Conservation (phyloP, 1,284 basidiomycete genomes). For the Phylloboletellus chloephorus region DNA sequence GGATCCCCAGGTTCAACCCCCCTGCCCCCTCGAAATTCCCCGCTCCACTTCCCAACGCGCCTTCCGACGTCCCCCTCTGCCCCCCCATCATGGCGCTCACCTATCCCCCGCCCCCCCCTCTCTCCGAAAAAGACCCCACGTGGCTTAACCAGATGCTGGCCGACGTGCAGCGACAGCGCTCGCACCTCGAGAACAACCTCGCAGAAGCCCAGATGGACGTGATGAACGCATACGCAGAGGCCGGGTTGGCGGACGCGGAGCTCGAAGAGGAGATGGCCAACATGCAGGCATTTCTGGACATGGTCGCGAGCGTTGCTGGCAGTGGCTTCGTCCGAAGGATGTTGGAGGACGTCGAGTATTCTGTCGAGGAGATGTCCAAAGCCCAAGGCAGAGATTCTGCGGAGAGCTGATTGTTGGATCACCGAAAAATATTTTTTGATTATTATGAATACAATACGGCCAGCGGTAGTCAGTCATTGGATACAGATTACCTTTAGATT, state of each 20-base stretch:
- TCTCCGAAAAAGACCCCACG: slow-evolving; percentile 19
- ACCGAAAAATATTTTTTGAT: no score
- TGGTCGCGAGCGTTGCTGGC: slow-evolving; percentile 23
- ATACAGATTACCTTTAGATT: no score
- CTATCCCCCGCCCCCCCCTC: slow-evolving; percentile 25
- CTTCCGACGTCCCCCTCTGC: slow-evolving; percentile 12
- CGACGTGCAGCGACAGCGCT: slow-evolving; percentile 26
- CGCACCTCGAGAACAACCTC: slow-evolving; percentile 18
- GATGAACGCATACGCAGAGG: slow-evolving; percentile 22
- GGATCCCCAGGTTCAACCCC: slow-evolving; percentile 20
- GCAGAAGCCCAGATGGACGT: slow-evolving; percentile 16
- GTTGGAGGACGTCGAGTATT: slow-evolving; percentile 17
- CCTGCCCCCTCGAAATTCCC: slow-evolving; percentile 22
- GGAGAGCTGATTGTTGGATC: no score
- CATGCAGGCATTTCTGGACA: slow-evolving; percentile 28
- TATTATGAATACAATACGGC: no score
- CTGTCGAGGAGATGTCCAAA: slow-evolving; percentile 17
- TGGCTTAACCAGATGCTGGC: slow-evolving; percentile 26
- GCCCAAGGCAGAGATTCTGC: no score
- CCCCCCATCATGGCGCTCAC: slow-evolving; percentile 26
- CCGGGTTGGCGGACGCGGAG: slow-evolving; percentile 25
- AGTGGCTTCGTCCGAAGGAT: slow-evolving; percentile 26
- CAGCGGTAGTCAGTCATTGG: no score
- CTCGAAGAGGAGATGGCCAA: slow-evolving; percentile 18
- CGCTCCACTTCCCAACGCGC: slow-evolving; percentile 6